Base-by-base conservation (phyloP, 1,284 basidiomycete species). In the Pulchroboletus neoregius region DNA sequence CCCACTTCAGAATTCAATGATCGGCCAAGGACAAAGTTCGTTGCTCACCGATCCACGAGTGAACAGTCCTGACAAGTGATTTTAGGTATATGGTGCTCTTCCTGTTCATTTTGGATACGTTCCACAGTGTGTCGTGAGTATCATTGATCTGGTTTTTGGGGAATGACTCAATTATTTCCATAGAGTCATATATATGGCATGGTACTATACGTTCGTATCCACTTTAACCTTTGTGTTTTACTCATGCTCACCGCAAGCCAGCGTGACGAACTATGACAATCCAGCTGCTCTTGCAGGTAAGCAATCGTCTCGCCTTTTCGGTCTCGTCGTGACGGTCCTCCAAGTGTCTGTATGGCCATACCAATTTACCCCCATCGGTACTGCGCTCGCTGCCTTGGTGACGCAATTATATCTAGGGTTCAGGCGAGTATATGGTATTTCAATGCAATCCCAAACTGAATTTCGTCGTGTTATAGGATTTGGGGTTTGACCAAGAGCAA, bases 311-410 rank as follows among this genome's bases (percentile, higher is more conserved):
- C n/a, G n/a, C n/a, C n/a, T n/a, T n/a, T n/a, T n/a, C n/a, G n/a
- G n/a, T n/a, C n/a, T n/a, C n/a, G n/a, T n/a, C n/a, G n/a, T n/a
- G n/a, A n/a, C n/a, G n/a, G n/a, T n/a, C n/a, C n/a, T 33, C 4
- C 11, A 38, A 60, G 56, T 43, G 2, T 16, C 4, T 16, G 6
- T 27, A 30, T 58, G 74, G 75, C 70, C 73, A 3, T 70, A 71
- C 45, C 66, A 67, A 0, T 71, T 74, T 48, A 75, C 73, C 1
- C 71, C 73, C 1, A 57, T 70, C n/a, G 68, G 68, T 2, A 74
- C 71, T 1, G 65, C 71, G 0, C 52, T 72, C 7, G 68, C 71
- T n/a, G 36, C 36, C 8, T 37, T 37, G 7, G n/a, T 10, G 9
- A 37, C 36, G 13, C 36, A 37, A 4, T 6, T 45, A 1, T 61